Evolutionary conservation across 345 rosid genomes (phyloP).

Genomic region (Erysimum cheiranthoides): DNA sequence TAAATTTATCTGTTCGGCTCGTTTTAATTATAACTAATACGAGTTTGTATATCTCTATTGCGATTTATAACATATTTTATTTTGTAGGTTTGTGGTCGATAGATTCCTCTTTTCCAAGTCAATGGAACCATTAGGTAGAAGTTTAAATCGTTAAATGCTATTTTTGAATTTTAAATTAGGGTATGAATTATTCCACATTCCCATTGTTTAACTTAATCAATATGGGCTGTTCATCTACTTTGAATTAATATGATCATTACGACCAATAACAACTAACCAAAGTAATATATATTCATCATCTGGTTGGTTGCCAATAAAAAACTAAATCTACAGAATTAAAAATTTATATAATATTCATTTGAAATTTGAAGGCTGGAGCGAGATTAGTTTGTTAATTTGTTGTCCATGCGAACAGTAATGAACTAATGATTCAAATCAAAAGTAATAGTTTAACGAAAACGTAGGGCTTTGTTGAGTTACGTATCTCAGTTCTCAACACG

Average conservation of each 20-base stretch:
- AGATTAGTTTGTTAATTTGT: constrained; percentile 1
- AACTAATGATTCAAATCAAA: constrained; percentile 15
- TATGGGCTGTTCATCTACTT: constrained; percentile 25
- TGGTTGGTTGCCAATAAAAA: background rate
- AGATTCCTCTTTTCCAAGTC: constrained; percentile 24
- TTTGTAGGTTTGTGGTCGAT: constrained; percentile 4
- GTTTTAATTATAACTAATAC: background rate
- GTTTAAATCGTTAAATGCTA: background rate
- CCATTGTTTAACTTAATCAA: constrained; percentile 2
- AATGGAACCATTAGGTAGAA: constrained; percentile 27
- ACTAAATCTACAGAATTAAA: background rate
- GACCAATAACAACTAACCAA: constrained; percentile 30
- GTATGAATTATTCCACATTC: constrained; percentile 30
- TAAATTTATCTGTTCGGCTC: background rate
- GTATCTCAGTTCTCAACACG: constrained; percentile 23
- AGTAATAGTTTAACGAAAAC: constrained; percentile 22
- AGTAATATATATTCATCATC: background rate
- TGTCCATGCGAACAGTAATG: constrained; percentile 5
- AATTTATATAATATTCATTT: background rate
- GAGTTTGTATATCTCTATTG: background rate
- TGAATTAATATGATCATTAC: constrained; percentile 18
- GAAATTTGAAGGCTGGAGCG: background rate
- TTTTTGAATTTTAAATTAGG: constrained; percentile 1
- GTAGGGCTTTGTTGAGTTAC: constrained; percentile 18
- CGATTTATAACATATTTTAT: constrained; percentile 1